These are phyloP conservation scores for Aspergillus sp. DNA, from an alignment of 2,329 filamentous ascomycete genomes.

Conservation along the genomic window DNA sequence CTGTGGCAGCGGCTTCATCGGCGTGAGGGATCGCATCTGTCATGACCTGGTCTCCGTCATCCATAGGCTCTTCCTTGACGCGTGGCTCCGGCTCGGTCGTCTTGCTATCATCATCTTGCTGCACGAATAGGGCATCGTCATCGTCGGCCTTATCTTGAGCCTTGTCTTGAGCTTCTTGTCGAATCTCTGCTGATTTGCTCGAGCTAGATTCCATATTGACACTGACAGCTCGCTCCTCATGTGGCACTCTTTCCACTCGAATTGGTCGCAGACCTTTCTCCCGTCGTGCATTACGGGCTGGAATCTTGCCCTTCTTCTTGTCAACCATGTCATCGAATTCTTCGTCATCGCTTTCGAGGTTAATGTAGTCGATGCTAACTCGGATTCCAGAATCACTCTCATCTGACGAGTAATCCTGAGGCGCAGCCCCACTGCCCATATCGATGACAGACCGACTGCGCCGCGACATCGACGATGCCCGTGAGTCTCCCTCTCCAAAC, in stretches of 20 bases:
- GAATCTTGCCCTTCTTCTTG: constrained; percentile 30
- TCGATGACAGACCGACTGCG: constrained; percentile 25
- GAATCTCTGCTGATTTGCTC: constrained; percentile 38
- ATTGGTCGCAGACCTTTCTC: constrained; percentile 44
- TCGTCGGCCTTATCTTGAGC: constrained; percentile 25
- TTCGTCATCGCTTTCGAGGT: constrained; percentile 51
- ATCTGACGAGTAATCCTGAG: constrained; percentile 37
- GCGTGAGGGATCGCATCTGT: constrained; percentile 24
- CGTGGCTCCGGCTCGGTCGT: constrained; percentile 18
- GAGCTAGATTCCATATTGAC: constrained; percentile 52
- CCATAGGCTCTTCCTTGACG: constrained; percentile 53
- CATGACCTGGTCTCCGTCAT: constrained; percentile 41
- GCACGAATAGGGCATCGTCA: constrained; percentile 28
- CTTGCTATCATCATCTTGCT: constrained; percentile 26
- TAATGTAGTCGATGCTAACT: constrained; percentile 55
- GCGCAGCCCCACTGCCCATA: constrained; percentile 12
- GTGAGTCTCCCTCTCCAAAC: constrained; percentile 16
- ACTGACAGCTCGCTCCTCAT: constrained; percentile 50
- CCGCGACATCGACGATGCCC: constrained; percentile 23
- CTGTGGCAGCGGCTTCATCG: constrained; percentile 18
- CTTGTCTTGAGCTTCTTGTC: constrained; percentile 30
- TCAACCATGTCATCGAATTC: constrained; percentile 22
- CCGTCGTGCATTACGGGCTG: constrained; percentile 17
- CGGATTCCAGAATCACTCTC: constrained; percentile 43
- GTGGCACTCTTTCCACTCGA: constrained; percentile 52